phyloP scores from a whole-genome alignment of 1,284 basidiomycete genomes.

The Xanthoconium separans region DNA sequence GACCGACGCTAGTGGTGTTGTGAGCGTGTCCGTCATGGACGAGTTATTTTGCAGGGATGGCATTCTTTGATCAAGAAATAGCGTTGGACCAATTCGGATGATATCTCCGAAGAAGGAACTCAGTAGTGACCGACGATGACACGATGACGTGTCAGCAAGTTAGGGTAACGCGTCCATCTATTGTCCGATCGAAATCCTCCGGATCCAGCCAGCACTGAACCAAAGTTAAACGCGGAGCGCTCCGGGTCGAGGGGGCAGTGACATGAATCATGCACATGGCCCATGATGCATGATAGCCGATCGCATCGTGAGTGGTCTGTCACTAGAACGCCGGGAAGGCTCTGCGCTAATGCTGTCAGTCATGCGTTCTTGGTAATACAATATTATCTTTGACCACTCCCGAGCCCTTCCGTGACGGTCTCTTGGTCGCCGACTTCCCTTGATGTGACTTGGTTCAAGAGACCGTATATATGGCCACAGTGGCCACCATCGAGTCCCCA shows the following conservation, averaged over 20 bases:
- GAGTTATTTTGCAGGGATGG: conserved; percentile 7
- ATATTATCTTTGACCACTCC: not conserved
- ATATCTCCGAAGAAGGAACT: too few relatives aligned
- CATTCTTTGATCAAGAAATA: not conserved
- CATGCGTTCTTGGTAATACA: not conserved
- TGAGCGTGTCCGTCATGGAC: conserved; percentile 54
- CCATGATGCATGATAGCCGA: too few relatives aligned
- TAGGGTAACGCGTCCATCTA: too few relatives aligned
- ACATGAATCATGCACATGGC: too few relatives aligned
- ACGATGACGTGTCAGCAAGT: too few relatives aligned
- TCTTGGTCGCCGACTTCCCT: not conserved
- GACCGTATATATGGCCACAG: not conserved
- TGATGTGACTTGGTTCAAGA: not conserved
- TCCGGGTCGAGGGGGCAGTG: too few relatives aligned
- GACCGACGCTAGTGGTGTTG: conserved; percentile 62
- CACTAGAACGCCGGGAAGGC: too few relatives aligned
- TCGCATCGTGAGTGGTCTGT: too few relatives aligned
- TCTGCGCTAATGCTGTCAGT: not conserved
- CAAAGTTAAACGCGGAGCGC: too few relatives aligned
- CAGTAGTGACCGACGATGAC: too few relatives aligned
- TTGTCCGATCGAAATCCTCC: too few relatives aligned
- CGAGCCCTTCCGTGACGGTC: not conserved
- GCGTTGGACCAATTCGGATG: not conserved
- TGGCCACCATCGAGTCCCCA: not conserved
- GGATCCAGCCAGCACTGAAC: too few relatives aligned